These are phyloP conservation scores for Pinus taeda DNA, from an alignment of 75 land plant genomes.

Conservation along the genomic window DNA sequence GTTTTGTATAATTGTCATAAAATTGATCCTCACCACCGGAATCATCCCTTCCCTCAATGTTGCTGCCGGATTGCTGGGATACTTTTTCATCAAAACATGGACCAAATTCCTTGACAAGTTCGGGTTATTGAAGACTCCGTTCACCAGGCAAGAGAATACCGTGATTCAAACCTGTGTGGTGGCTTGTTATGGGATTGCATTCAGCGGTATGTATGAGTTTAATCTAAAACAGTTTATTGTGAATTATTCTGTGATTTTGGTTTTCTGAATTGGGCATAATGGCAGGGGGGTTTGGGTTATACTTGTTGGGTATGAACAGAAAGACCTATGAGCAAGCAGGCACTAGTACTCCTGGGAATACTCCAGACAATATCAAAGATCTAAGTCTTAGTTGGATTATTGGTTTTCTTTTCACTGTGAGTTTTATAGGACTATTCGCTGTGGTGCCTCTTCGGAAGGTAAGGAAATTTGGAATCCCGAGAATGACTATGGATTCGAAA, in stretches of 20 bases:
- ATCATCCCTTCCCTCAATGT: conserved; percentile 77
- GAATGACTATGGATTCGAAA: too few species aligned
- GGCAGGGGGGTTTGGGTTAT: conserved; percentile 85
- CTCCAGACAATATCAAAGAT: conserved; percentile 32
- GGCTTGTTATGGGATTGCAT: conserved; percentile 72
- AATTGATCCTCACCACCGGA: conserved; percentile 50
- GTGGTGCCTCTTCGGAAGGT: conserved; percentile 74
- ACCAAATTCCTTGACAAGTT: conserved; percentile 28
- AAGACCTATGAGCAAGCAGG: too few species aligned
- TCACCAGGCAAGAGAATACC: conserved; percentile 82
- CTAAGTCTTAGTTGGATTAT: conserved; percentile 65
- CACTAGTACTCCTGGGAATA: conserved; percentile 11
- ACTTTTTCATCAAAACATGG: conserved; percentile 51
- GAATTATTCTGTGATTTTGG: background rate
- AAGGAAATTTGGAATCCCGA: background rate
- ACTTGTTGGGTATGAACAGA: conserved; percentile 64
- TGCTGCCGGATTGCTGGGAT: conserved; percentile 71
- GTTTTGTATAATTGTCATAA: conserved; percentile 39
- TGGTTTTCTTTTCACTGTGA: conserved; percentile 55
- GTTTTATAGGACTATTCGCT: conserved; percentile 70
- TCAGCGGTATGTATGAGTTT: conserved; percentile 37
- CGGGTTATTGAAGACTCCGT: conserved; percentile 51
- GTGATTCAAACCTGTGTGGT: conserved; percentile 84
- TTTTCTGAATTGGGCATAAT: background rate
- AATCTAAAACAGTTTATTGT: background rate